These are phyloP conservation scores for Populus hybrid DNA, from an alignment of 441 rosid genomes.

Conservation along the genomic window DNA sequence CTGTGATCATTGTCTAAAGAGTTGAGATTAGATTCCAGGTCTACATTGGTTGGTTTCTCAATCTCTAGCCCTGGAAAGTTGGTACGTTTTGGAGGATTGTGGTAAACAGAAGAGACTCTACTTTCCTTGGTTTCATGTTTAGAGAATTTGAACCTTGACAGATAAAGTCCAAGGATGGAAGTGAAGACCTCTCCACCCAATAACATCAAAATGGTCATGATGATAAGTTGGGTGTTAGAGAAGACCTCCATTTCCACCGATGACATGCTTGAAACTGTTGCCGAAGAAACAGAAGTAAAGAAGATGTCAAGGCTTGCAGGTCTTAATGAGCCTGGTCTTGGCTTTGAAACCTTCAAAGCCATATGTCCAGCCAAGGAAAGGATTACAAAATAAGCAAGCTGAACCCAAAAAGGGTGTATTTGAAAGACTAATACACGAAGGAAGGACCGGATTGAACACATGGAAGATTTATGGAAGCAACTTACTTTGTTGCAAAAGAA, in stretches of 20 bases:
- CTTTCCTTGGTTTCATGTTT: background rate
- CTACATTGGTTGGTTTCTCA: background rate
- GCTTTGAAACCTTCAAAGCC: constrained; percentile 30
- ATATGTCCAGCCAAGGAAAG: constrained; percentile 39
- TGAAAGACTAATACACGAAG: background rate
- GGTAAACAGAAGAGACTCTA: background rate
- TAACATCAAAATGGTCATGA: constrained; percentile 52
- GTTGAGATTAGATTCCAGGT: background rate
- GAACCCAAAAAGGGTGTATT: constrained; percentile 24
- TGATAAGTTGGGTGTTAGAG: constrained; percentile 53
- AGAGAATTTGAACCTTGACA: background rate
- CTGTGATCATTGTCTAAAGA: background rate
- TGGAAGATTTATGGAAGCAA: background rate
- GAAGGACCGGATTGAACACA: background rate
- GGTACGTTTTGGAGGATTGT: background rate
- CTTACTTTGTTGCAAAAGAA: background rate
- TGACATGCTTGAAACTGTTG: constrained; percentile 71
- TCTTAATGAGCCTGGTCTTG: constrained; percentile 26
- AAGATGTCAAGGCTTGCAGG: constrained; percentile 46
- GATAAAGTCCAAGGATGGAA: constrained; percentile 25
- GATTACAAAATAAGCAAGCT: constrained; percentile 28
- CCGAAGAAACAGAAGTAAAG: constrained; percentile 69
- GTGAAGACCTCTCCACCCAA: constrained; percentile 36
- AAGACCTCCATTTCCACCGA: constrained; percentile 70
- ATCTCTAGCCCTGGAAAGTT: background rate